Evolutionary conservation across 345 rosid species (phyloP).

Genomic region (Linum usitatissimum): DNA sequence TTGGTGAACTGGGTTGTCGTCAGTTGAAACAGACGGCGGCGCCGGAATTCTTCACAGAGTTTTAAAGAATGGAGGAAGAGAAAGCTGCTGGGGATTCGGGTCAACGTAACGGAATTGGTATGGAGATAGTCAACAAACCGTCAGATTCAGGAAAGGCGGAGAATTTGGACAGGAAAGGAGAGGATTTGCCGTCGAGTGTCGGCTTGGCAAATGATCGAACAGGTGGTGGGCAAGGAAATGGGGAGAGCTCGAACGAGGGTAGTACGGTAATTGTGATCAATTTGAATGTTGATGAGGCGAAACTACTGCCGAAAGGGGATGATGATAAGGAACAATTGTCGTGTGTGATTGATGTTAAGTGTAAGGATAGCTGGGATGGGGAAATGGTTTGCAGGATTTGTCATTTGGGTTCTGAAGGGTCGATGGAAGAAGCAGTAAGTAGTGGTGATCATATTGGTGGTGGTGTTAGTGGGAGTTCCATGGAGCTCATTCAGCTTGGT

Average conservation of each 20-base stretch:
- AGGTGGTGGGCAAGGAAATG: conserved; percentile 8
- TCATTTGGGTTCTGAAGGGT: conserved; percentile 59
- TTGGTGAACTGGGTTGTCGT: neutral
- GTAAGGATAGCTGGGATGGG: conserved; percentile 30
- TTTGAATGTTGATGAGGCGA: conserved; percentile 10
- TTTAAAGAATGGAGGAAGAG: neutral
- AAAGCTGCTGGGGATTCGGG: neutral
- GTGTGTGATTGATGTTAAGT: conserved; percentile 35
- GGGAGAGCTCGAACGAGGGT: conserved; percentile 11
- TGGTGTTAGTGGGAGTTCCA: conserved; percentile 12
- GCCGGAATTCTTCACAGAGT: neutral
- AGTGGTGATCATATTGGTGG: neutral
- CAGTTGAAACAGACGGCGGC: neutral
- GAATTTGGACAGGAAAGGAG: conserved; percentile 14
- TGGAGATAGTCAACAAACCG: neutral
- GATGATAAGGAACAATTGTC: conserved; percentile 19
- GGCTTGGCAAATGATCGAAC: conserved; percentile 4
- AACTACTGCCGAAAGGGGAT: conserved; percentile 19
- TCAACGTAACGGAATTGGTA: neutral
- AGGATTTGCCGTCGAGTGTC: conserved; percentile 13
- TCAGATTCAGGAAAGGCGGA: neutral
- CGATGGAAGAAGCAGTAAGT: conserved; percentile 15
- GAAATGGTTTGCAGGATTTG: conserved; percentile 81
- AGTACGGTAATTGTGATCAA: conserved; percentile 19
- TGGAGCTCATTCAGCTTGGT: conserved; percentile 61